These are phyloP conservation scores for Rhizopogon vulgaris DNA, from an alignment of 768 basidiomycete species.

Conservation along the genomic window DNA sequence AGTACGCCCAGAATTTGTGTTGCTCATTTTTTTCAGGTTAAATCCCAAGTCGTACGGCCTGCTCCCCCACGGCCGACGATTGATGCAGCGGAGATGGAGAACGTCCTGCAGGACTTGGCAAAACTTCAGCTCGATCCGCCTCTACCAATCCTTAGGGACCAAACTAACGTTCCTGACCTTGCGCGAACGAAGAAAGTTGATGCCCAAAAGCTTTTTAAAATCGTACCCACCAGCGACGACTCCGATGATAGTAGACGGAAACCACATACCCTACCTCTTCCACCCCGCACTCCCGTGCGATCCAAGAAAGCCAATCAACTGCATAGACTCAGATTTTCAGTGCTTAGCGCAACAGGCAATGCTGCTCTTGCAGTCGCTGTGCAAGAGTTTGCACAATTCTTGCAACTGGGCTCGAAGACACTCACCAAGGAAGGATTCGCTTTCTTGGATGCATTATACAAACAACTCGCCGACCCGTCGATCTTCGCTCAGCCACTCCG, in stretches of 20 bases:
- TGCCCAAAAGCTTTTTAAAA: slow-evolving; percentile 17
- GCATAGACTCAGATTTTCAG: slow-evolving; percentile 36
- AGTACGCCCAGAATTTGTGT: not conserved
- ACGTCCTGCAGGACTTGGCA: slow-evolving; percentile 52
- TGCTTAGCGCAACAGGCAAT: slow-evolving; percentile 48
- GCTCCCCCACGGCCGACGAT: slow-evolving; percentile 14
- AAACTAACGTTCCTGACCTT: slow-evolving; percentile 37
- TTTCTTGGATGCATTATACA: slow-evolving; percentile 64
- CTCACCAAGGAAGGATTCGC: slow-evolving; percentile 66
- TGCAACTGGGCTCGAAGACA: slow-evolving; percentile 55
- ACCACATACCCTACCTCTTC: slow-evolving; percentile 12
- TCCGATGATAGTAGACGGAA: slow-evolving; percentile 26
- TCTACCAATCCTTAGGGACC: slow-evolving; percentile 45
- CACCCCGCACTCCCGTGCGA: slow-evolving; percentile 27
- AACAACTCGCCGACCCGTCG: slow-evolving; percentile 66
- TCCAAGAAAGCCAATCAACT: slow-evolving; percentile 44
- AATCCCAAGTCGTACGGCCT: slow-evolving; percentile 23
- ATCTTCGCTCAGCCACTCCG: slow-evolving; percentile 50
- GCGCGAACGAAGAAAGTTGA: slow-evolving; percentile 29
- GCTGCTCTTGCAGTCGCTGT: slow-evolving; percentile 46
- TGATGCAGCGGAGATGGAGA: slow-evolving; percentile 42
- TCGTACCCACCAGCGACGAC: slow-evolving; percentile 38
- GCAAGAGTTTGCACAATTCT: slow-evolving; percentile 51
- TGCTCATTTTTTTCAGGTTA: slow-evolving; percentile 17
- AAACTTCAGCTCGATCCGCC: slow-evolving; percentile 48